Base-by-base conservation (phyloP, 2,329 filamentous ascomycete species). In the Lachnellula arida region DNA sequence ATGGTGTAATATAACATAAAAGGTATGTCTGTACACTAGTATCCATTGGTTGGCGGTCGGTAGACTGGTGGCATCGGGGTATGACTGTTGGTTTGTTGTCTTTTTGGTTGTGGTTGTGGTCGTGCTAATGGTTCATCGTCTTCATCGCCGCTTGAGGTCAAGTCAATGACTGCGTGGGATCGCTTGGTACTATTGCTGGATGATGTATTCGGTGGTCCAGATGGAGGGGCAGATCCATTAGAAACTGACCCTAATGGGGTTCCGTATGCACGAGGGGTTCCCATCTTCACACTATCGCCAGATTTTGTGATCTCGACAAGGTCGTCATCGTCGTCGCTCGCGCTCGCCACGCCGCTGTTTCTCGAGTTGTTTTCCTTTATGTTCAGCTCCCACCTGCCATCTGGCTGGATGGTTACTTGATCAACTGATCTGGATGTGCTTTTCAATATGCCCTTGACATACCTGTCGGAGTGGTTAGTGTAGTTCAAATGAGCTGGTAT, bases 341-440 rank as follows among this genome's bases (percentile, higher is more conserved):
- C 53, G 25, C 56, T 63, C 15, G 60, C 55, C 48, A 62, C 35
- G 65, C 62, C 63, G 37, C 60, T 64, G 65, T 53, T 35, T 39
- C 51, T 55, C 25, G 55, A 59, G 7, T 53, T 51, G 17, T 51
- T 28, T 32, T 67, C 54, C 19, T 58, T 56, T 8, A 46, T 58
- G 42, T 70, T 59, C 6, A 66, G 47, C 11, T 79, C 76, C 94
- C 94, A 99, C 63, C 80, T 78, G 2, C 93, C 94, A 62, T 91
- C 81, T 1, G 93, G 91, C 65, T 97, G 90, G 43, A 99, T 90
- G 1, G 87, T 92, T 25, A 97, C 91, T 64, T 96, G 89, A 55
- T 97, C 91, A 0, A 87, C 77, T 19, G 81, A 84, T 42, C 78
- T 78, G 0, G 85, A 74, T 0, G 93, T 96, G 35, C 81, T 85